Evolutionary conservation across 352 stramenopile genomes (phyloP), one percentile per base, ranked within the genome.

Genomic region (Globisporangium iwayamae): DNA sequence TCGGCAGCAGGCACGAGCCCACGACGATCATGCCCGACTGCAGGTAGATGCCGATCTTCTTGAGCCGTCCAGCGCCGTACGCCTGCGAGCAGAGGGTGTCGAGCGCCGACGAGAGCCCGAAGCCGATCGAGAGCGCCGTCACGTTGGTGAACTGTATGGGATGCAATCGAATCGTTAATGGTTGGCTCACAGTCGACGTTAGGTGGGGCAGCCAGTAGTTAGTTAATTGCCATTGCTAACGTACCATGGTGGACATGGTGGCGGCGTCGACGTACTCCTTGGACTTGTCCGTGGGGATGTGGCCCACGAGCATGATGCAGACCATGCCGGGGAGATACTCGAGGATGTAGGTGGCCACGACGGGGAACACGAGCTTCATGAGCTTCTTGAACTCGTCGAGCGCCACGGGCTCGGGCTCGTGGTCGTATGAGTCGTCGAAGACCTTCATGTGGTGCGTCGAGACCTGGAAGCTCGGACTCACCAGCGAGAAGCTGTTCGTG

Each of bases 21-120:
- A 92, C 67, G 38, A 92, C 72, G 38, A 87, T 47, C 0, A 89
- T 45, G 2, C 73, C 77, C 0, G 76, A 81, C 38, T 91, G 74
- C 14, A 90, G 69, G 66, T 92, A 93, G 13, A 82, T 73, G 8
- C 85, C 85, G 59, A 93, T 91, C 63, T 85, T 80, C 11, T 73
- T 52, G 20, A 73, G 46, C 5, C 62, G 71, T 41, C 68, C 70
- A 4, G 86, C 83, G 43, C 85, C 84, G 43, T 79, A 84, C 45
- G 85, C 83, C 41, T 91, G 76, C 14, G 75, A 75, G 56, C 82
- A 93, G 16, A 95, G 69, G 63, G 86, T 95, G 63, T 95, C 86
- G 46, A 95, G 69, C 9, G 81, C 84, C 14, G 81, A 89, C 8
- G 83, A 75, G 0, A 93, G 68, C n/a, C 81, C 81, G 50, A 91